Conservation (phyloP, 305 asterid genomes). For the Fraxinus albicans region DNA sequence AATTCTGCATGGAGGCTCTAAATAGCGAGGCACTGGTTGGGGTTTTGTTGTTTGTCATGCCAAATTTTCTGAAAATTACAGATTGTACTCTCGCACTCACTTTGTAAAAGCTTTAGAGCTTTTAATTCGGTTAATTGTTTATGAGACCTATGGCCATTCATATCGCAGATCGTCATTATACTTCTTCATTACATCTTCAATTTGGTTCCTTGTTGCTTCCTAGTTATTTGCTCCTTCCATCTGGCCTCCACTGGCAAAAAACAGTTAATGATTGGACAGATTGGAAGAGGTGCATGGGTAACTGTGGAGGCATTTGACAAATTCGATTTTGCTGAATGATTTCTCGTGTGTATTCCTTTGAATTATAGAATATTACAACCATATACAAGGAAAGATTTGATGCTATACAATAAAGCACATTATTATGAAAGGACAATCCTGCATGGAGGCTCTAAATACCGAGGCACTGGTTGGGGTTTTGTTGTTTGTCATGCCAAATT, state of each 20-base stretch:
- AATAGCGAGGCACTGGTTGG: conserved; percentile 88
- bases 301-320: too few species aligned
- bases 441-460: conserved; percentile 89
- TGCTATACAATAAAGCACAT: too few species aligned
- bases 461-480: conserved; percentile 95
- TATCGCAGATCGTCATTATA: too few species aligned
- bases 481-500: conserved; percentile 92
- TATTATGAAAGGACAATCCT: conserved; percentile 86
- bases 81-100: conserved; percentile 84
- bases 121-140: conserved; percentile 35
- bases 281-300: too few species aligned
- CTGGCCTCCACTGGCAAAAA: conserved; percentile 93
- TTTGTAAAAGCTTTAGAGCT: conserved; percentile 86
- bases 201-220: conserved; percentile 84
- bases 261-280: too few species aligned
- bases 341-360: too few species aligned
- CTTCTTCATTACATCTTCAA: conserved; percentile 35
- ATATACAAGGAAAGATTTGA: too few species aligned
- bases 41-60: conserved; percentile 96
- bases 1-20: conserved; percentile 92
- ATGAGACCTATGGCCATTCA: too few species aligned
- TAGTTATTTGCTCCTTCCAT: conserved; percentile 96
- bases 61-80: conserved; percentile 81
- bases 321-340: too few species aligned
- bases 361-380: too few species aligned